Percentiles rank a stretch among this genome's conserved stretches.
Conservation (phyloP, 176 grass and related monocot species). For the Musa acuminata region DNA sequence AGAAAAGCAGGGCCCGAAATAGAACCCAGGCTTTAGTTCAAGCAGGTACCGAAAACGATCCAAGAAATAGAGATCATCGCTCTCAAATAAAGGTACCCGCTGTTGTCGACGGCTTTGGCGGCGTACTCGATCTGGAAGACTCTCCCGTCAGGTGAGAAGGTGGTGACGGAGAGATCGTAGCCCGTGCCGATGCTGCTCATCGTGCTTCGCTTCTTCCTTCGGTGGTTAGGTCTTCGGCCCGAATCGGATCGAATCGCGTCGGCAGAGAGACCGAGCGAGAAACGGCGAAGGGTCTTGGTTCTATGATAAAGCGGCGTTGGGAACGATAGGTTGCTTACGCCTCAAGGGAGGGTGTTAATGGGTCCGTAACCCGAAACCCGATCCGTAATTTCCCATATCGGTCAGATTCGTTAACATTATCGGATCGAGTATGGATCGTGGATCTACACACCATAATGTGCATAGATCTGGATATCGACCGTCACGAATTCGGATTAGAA, state of each 20-base stretch:
- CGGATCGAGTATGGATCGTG: no score
- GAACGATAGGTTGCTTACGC: neutral
- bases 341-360: neutral
- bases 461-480: no score
- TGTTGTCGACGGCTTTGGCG: slow-evolving; percentile 80
- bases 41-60: neutral
- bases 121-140: slow-evolving; percentile 95
- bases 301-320: neutral
- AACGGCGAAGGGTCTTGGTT: neutral
- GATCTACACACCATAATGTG: no score
- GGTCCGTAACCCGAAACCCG: no score
- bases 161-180: slow-evolving; percentile 82
- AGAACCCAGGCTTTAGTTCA: slow-evolving; percentile 11
- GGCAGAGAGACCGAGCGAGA: no score
- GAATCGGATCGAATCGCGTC: neutral
- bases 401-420: no score
- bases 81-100: slow-evolving; percentile 29
- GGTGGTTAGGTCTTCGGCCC: neutral
- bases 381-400: no score
- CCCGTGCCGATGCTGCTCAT: slow-evolving; percentile 96
- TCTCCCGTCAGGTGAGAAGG: slow-evolving; percentile 74
- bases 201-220: neutral
- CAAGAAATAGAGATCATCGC: neutral
- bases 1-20: slow-evolving; percentile 9
- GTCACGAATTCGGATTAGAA: no score